Conservation (phyloP, 2,329 filamentous ascomycete species). For the Macroventuria anomochaeta region DNA sequence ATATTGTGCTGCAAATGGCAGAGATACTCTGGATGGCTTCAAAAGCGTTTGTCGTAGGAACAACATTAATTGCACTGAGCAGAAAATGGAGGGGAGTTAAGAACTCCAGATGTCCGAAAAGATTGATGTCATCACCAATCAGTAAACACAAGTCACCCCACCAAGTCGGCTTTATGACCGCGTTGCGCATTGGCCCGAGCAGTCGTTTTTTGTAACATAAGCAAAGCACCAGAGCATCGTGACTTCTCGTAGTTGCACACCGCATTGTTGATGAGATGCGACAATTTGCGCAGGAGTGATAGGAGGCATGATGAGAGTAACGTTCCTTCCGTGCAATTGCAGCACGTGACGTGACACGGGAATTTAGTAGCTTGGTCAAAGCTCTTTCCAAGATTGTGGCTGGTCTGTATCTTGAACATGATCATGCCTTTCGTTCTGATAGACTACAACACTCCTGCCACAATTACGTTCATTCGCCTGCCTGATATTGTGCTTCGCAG, state of each 20-base stretch:
- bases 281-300: not conserved
- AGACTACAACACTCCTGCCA: not conserved
- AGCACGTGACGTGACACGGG: slow-evolving; percentile 19
- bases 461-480: not conserved
- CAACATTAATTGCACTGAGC: slow-evolving; percentile 32
- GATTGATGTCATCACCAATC: slow-evolving; percentile 24
- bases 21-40: slow-evolving; percentile 12
- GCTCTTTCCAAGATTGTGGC: slow-evolving; percentile 17
- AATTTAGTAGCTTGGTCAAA: slow-evolving; percentile 10
- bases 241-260: not conserved
- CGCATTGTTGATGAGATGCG: not conserved
- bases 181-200: slow-evolving; percentile 17
- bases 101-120: slow-evolving; percentile 45
- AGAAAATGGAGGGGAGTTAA: slow-evolving; percentile 12
- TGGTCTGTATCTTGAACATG: slow-evolving; percentile 5
- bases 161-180: slow-evolving; percentile 22
- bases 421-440: not conserved
- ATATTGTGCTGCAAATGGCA: slow-evolving; percentile 14
- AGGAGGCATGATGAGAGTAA: not conserved
- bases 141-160: slow-evolving; percentile 26
- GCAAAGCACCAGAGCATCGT: not conserved
- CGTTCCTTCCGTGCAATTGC: not conserved
- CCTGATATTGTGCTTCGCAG: not conserved
- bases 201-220: slow-evolving; percentile 2
- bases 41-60: slow-evolving; percentile 25